Conservation (phyloP, 768 basidiomycete species). For the Serpula lacrymans region DNA sequence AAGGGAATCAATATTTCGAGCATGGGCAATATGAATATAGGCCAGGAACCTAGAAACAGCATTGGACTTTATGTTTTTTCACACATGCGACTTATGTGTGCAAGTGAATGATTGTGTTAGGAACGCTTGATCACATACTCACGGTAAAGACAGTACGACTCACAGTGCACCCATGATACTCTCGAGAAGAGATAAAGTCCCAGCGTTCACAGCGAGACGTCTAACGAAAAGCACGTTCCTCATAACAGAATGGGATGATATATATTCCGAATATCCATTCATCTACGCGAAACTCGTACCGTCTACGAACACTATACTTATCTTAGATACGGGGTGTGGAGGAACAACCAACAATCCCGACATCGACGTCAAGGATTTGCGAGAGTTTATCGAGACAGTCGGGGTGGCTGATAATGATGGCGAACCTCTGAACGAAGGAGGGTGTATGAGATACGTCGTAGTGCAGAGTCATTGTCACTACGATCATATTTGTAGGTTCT, state of each 20-base stretch:
- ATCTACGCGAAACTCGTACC: conserved; percentile 50
- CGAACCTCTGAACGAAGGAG: conserved; percentile 40
- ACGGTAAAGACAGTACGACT: too few species aligned
- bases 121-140: too few species aligned
- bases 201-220: conserved; percentile 34
- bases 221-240: conserved; percentile 37
- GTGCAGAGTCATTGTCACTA: conserved; percentile 55
- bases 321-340: conserved; percentile 57
- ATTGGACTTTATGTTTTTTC: too few species aligned
- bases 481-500: conserved; percentile 53
- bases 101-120: too few species aligned
- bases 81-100: too few species aligned
- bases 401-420: conserved; percentile 39
- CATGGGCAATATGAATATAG: too few species aligned
- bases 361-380: conserved; percentile 39
- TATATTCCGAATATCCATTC: conserved; percentile 50
- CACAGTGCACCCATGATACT: too few species aligned
- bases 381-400: conserved; percentile 48
- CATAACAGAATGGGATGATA: conserved; percentile 48
- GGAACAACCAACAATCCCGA: conserved; percentile 40
- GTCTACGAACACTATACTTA: conserved; percentile 37
- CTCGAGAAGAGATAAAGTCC: conserved; percentile 3
- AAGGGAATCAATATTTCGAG: too few species aligned
- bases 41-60: too few species aligned
- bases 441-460: conserved; percentile 42